phyloP scores from a whole-genome alignment of 1,139 yeast species.

The Protomyces lactucae-debilis region DNA sequence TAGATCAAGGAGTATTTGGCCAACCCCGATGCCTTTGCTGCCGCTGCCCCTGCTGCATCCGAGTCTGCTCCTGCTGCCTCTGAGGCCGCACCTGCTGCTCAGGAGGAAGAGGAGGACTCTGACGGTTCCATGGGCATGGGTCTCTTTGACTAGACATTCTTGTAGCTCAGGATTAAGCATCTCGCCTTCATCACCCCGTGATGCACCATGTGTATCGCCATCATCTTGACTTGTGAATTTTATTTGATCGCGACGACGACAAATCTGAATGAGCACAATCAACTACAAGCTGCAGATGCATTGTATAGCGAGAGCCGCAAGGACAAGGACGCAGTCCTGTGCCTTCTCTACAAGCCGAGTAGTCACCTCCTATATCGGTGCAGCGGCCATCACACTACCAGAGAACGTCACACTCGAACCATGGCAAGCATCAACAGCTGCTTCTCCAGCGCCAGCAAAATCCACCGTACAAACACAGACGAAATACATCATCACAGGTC shows the following conservation, averaged over 20 bases:
- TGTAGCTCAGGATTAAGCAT: background rate
- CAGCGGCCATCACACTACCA: constrained; percentile 21
- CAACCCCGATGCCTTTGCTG: constrained; percentile 99
- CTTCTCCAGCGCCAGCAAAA: background rate
- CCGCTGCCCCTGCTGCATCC: constrained; percentile 49
- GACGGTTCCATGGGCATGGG: constrained; percentile 97
- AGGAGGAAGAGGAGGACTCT: constrained; percentile 56
- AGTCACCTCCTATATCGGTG: constrained; percentile 14
- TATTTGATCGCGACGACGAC: background rate
- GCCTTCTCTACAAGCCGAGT: constrained; percentile 10
- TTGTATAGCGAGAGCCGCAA: background rate
- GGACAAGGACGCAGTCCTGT: background rate
- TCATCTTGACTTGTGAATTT: background rate
- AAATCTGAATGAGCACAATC: background rate
- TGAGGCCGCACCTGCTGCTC: constrained; percentile 45
- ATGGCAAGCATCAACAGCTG: background rate
- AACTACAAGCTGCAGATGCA: background rate
- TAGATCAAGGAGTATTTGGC: constrained; percentile 94
- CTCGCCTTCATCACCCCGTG: background rate
- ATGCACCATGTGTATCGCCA: background rate
- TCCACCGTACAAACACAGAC: background rate
- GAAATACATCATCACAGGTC: background rate
- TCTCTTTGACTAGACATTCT: constrained; percentile 76
- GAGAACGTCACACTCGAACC: constrained; percentile 8
- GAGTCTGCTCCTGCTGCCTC: constrained; percentile 50